phyloP scores from a whole-genome alignment of 2,329 filamentous ascomycete genomes.

The Exophiala oligosperma region DNA sequence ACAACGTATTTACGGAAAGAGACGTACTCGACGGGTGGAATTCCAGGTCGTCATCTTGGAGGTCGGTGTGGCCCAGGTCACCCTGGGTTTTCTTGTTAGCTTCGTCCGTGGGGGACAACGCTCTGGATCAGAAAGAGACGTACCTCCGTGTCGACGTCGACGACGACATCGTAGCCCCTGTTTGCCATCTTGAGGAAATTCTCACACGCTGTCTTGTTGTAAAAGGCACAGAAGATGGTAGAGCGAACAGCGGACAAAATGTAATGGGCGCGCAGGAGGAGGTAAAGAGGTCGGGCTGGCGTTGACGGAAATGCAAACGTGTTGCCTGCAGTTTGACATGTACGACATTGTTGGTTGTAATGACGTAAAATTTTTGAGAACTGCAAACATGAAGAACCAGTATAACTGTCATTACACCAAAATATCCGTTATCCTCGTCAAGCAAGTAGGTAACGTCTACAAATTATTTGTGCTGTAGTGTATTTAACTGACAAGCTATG shows the following conservation, averaged over 20 bases:
- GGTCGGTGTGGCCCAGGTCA: constrained; percentile 95
- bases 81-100: constrained; percentile 57
- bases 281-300: not conserved
- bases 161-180: constrained; percentile 94
- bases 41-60: constrained; percentile 92
- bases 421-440: too few species aligned
- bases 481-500: too few species aligned
- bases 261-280: not conserved
- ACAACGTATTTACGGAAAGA: not conserved
- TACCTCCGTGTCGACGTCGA: constrained; percentile 96
- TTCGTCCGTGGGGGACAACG: not conserved
- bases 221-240: too few species aligned
- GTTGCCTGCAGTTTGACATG: constrained; percentile 13
- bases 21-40: constrained; percentile 82
- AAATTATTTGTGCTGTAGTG: too few species aligned
- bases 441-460: too few species aligned
- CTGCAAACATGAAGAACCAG: not conserved
- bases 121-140: constrained; percentile 20
- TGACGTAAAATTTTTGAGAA: not conserved
- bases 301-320: constrained; percentile 5
- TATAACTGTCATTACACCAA: constrained; percentile 2
- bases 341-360: not conserved
- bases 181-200: constrained; percentile 63
- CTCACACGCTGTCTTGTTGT: too few species aligned
- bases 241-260: too few species aligned